Percentiles rank a stretch among this genome's conserved stretches.
phyloP scores from a whole-genome alignment of 495 filamentous ascomycete genomes.

The Talaromyces wortmannii region DNA sequence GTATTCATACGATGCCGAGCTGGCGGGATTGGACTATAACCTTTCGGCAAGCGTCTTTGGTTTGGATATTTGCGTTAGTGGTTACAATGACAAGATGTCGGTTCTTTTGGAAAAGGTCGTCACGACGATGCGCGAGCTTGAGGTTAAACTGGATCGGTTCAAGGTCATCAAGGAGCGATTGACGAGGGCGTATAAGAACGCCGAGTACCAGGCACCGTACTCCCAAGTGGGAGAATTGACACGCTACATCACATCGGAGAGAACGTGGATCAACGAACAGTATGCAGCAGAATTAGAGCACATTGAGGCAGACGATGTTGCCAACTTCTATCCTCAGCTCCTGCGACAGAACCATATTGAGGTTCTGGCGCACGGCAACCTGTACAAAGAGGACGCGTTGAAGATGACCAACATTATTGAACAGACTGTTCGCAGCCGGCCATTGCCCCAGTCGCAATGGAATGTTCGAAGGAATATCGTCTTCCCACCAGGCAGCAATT shows the following conservation, averaged over 20 bases:
- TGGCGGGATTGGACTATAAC: conserved; percentile 83
- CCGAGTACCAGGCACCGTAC: conserved; percentile 81
- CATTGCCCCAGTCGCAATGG: conserved; percentile 74
- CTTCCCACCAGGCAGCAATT: conserved; percentile 74
- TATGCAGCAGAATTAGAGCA: conserved; percentile 67
- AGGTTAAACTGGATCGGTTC: conserved; percentile 78
- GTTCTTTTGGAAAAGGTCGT: conserved; percentile 90
- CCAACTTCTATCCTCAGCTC: conserved; percentile 71
- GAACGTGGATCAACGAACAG: conserved; percentile 75
- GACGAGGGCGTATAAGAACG: conserved; percentile 69
- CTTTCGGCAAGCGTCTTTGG: conserved; percentile 64
- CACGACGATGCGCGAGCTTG: conserved; percentile 75
- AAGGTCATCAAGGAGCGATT: conserved; percentile 86
- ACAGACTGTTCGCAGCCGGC: conserved; percentile 66
- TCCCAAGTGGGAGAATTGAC: conserved; percentile 84
- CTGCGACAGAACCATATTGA: conserved; percentile 85
- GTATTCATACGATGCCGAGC: conserved; percentile 94
- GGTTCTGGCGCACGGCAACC: conserved; percentile 81
- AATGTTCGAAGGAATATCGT: conserved; percentile 68
- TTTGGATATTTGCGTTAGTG: conserved; percentile 70
- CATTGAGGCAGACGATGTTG: conserved; percentile 67
- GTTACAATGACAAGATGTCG: conserved; percentile 94
- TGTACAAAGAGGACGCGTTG: conserved; percentile 93
- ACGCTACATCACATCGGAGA: conserved; percentile 69
- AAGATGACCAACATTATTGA: conserved; percentile 79